A percentile compares a stretch with the other conserved stretches of the same genome.
Conservation (phyloP, 495 filamentous ascomycete species). For the Aspergillus haitiensis region DNA sequence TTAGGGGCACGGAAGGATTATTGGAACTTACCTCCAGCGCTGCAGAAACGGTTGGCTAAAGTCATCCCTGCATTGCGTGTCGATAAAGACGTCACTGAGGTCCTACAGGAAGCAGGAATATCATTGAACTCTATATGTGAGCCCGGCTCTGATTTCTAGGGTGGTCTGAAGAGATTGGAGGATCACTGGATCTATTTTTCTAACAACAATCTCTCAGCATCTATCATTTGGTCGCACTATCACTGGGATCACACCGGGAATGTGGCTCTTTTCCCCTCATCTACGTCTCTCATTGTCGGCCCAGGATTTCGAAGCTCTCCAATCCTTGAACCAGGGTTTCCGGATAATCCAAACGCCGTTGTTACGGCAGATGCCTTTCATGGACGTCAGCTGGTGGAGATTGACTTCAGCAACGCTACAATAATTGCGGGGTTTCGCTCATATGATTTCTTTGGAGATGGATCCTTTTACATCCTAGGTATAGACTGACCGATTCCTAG, state of each 20-base stretch:
- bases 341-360: conserved; percentile 22
- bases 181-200: background rate
- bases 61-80: conserved; percentile 24
- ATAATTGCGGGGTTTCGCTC: conserved; percentile 31
- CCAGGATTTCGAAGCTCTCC: conserved; percentile 32
- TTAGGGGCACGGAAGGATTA: conserved; percentile 32
- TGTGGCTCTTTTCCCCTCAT: conserved; percentile 30
- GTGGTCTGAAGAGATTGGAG: background rate
- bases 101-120: conserved; percentile 27
- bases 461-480: conserved; percentile 47
- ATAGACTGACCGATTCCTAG: background rate
- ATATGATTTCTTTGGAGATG: conserved; percentile 52
- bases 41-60: conserved; percentile 14
- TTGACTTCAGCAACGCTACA: conserved; percentile 13
- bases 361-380: conserved; percentile 16
- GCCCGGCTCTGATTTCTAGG: background rate
- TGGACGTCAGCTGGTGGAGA: conserved; percentile 12
- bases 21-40: conserved; percentile 28
- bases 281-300: conserved; percentile 34
- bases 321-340: conserved; percentile 32
- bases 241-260: conserved; percentile 37
- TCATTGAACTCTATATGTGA: conserved; percentile 11
- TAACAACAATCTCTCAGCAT: background rate
- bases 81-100: conserved; percentile 32
- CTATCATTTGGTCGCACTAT: conserved; percentile 23